Base-by-base conservation (phyloP, 2,329 filamentous ascomycete genomes). In the Colletotrichum liaoningense region DNA sequence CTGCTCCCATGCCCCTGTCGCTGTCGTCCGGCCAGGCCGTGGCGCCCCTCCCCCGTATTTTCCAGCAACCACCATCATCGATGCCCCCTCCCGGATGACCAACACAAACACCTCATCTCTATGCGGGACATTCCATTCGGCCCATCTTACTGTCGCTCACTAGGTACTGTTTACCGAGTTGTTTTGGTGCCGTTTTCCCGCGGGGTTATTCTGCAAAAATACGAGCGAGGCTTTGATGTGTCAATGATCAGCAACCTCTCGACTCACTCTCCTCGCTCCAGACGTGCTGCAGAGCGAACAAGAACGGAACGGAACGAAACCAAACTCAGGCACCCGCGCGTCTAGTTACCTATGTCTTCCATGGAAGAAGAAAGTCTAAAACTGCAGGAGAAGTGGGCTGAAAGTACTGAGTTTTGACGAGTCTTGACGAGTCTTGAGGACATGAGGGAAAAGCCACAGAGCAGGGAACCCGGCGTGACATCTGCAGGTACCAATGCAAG, bases 401-500 rank as follows among this genome's bases (percentile, higher is more conserved):
- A 35, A 46, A 24, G 22, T 35, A n/a, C 9, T 3, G 30, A 33
- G 30, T 30, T 8, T 30, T 26, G 26, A 9, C 30, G 30, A 57
- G 22, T 16, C 35, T 58, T 62, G 38, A 38, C 60, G 49, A 42
- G 14, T 14, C n/a, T 24, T 24, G 56, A 59, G 16, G 8, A 38
- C 19, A 4, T 35, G 33, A 16, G 62, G 12, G 16, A 55, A 38
- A 28, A 33, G 24, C 19, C 22, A 54, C 28, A 60, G 55, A 56
- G 56, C 35, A 62, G 60, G 11, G 30, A 59, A 8, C 11, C 11
- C 19, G 22, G 33, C 26, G 30, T 62, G 70, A 30, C 67, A 70
- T 60, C 70, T 73, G 70, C 70, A 73, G 70, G 67, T 70, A 70
- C 70, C 60, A 26, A 49, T 49, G 42, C 19, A 22, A 49, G 42